Base-by-base conservation (phyloP, 352 stramenopile genomes). In the Globisporangium middletonii region DNA sequence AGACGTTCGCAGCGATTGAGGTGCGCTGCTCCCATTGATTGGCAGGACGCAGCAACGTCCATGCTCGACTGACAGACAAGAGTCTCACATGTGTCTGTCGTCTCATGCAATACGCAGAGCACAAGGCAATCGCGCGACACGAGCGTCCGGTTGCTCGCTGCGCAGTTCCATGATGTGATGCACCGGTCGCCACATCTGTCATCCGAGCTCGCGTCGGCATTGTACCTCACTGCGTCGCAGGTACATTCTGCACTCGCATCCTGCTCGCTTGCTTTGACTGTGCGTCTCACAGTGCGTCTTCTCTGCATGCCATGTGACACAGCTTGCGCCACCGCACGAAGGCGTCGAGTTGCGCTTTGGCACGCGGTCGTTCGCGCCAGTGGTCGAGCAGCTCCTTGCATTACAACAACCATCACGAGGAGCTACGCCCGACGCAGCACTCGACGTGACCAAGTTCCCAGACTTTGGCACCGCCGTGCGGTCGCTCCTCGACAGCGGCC, bases 321-420 rank as follows among this genome's bases (percentile, higher is more conserved):
- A 94, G 67, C 51, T 94, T 42, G 84, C 84, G 6, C 80, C 84
- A 15, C 63, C 82, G 0, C 75, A 92, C 49, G 69, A 86, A 50
- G 82, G 84, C 18, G 67, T 91, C 18, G 82, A 94, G 65, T 66
- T 94, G 16, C 82, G 78, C 9, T 90, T 94, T 45, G 75, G 73
- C 13, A 59, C 71, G 55, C 87, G 86, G 48, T 77, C 60, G 53
- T 91, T 92, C 50, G 71, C 71, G 7, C 63, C 75, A 2, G 67
- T 92, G 43, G 51, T 94, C 9, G 61, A 73, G 18, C 71, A 79
- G 48, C 57, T 88, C 53, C 23, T 68, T 64, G 19, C 63, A 74
- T 37, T 56, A 77, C 35, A 65, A 68, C 43, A n/a, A 53, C 19
- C 41, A 19, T 23, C 41, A 46, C 11, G 2, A 46, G 41, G 2